Evolutionary conservation across 345 rosid species (phyloP), one percentile per base, ranked within the genome.

Genomic region (Hibiscus mutabilis): DNA sequence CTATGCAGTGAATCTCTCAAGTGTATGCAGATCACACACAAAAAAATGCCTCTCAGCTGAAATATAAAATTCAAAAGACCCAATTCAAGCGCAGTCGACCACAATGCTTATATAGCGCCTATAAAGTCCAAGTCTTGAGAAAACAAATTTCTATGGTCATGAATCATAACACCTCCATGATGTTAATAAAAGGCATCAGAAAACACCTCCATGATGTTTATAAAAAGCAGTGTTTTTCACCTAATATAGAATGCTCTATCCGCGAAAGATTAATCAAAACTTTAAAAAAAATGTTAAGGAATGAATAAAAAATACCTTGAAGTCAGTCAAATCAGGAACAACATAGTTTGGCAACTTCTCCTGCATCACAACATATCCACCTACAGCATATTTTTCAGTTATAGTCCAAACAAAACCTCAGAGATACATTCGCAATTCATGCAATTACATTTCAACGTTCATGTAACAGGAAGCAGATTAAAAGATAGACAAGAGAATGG

Each of bases 271-370:
- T 2, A 14, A 0, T 2, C 3, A 27, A 6, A 71, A 49, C 27
- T 49, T 8, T 1, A 2, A 15, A 2, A 52, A 44, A 69, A 46
- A 40, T 6, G 14, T 14, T 1, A 53, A 55, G 40, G 1, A 73
- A 25, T 11, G 8, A 59, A 44, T 13, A 10, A 22, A 4, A 1
- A 74, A 70, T 82, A 94, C 97, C 92, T 88, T 82, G 76, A 90
- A 90, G 81, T 77, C 86, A 0, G 95, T 90, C 77, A 91, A 86
- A 82, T 91, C 95, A 73, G 95, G 96, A 74, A 88, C 91, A 0
- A 88, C 79, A 59, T 91, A 89, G 76, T 87, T 87, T 25, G 95
- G 96, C 79, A 91, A 80, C 81, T 93, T 93, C 83, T 87, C 88
- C 46, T 79, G 93, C 86, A 86, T 71, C 76, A 93, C 76, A 69